Evolutionary conservation across 345 rosid species (phyloP), one percentile per base, ranked within the genome.

Genomic region (Rhodamnia rubescens): DNA sequence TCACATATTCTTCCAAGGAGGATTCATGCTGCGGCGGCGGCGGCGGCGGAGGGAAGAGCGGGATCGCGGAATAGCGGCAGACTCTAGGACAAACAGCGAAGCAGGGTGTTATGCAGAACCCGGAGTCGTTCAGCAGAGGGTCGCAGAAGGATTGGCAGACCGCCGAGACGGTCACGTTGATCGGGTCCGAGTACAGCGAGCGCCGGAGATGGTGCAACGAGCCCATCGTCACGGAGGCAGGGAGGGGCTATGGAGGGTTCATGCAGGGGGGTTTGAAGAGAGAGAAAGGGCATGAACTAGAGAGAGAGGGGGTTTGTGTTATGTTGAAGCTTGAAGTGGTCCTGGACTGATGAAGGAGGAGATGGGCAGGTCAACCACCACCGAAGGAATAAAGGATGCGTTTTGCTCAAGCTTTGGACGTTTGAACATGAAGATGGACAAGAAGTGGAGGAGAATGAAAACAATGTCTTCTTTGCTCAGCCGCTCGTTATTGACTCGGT

Each of bases 51-150:
- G 42, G 12, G 22, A 15, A 22, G 81, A 10, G 2, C 10, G 40
- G 53, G 18, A 29, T 4, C 4, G 12, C 5, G 42, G 32, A 8
- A n/a, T 21, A 6, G 32, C 18, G 2, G 87, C 93, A 92, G 61
- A 86, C 10, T 1, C 12, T 6, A 42, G 92, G 92, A 50, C 92
- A 92, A 29, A 24, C 4, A 3, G 3, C 2, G 21, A 22, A 36
- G 29, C 89, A 84, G 44, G 81, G 75, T 14, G 36, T 5, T 14
- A 18, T 1, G 83, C 89, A 87, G 56, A 32, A 22, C 80, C 51
- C 74, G 3, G 86, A 78, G 26, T 11, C 40, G 53, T 82, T 85
- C 24, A 2, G 14, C 8, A 21, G 56, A 44, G 69, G 20, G 4
- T 85, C 49, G 78, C 91, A 87, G 8, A 0, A 14, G 7, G 3